Evolutionary conservation across 192 early-diverging fungal genomes (phyloP), one percentile per base, ranked within the genome.

Genomic region (Mortierella alpina): DNA sequence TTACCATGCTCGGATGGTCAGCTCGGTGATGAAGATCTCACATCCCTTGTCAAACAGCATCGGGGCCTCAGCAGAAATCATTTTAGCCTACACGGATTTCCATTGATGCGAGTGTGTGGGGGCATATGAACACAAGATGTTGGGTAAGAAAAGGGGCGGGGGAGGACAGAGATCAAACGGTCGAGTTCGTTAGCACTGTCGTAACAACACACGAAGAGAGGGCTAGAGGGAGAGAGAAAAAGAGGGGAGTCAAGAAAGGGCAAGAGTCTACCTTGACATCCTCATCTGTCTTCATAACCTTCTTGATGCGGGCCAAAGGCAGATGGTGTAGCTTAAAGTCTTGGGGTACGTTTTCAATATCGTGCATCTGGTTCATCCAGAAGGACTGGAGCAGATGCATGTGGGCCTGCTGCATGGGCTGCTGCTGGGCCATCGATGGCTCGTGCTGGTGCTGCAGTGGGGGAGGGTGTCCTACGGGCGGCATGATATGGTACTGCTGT

Each of bases 281-380:
- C 62, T 96, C 93, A 72, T 99, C 97, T 12, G 93, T 91, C 86
- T 99, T 99, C 97, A 99, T 99, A 45, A 99, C 95, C 80, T 97
- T 97, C 78, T 99, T 99, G 72, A 99, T 97, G 22, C 97, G 76
- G 11, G 97, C 97, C 58, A 99, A 82, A 11, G 97, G 97, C 69
- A 99, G 67, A 61, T 91, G 88, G 74, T 98, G 96, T 62, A 90
- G 87, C 84, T 96, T 96, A 85, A 96, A 98, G 84, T 98, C 97
- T 23, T 92, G 89, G 47, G 86, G 81, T 39, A 90, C 91, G 63
- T 92, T 84, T 53, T 93, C 87, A 15, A 91, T 87, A 57, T 86
- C 84, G n/a, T 72, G 67, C 77, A 91, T 86, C 58, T 94, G 92
- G 14, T 89, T 88, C 71, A 90, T 87, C 94, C 94, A 95, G 55